Percentiles rank a stretch among this genome's conserved stretches.
Conservation (phyloP, 73 alveolate genomes). For the Tetrahymena malaccensis region DNA sequence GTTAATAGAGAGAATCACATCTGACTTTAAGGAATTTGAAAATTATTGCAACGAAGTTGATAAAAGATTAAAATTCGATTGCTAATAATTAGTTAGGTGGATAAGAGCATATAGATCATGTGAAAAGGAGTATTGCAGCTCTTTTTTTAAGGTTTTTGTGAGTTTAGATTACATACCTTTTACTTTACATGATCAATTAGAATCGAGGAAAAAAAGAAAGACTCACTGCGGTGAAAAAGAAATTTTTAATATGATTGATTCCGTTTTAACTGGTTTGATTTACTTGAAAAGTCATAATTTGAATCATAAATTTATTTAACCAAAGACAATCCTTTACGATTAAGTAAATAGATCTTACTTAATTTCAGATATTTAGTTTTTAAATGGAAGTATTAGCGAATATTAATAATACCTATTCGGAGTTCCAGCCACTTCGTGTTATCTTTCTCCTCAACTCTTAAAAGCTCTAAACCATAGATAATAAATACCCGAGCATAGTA, state of each 20-base stretch:
- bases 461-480: not conserved
- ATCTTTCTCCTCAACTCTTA: not conserved
- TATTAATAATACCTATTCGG: not conserved
- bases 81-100: not conserved
- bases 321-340: not conserved
- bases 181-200: not conserved
- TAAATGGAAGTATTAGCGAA: not conserved
- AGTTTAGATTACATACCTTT: not conserved
- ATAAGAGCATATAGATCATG: not conserved
- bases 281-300: not conserved
- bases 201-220: not conserved
- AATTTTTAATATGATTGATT: not conserved
- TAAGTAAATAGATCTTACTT: not conserved
- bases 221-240: not conserved
- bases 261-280: not conserved
- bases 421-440: not conserved
- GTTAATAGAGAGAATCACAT: not conserved
- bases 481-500: not conserved
- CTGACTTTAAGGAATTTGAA: not conserved
- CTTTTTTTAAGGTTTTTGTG: not conserved
- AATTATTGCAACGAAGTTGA: not conserved
- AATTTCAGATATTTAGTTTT: not conserved
- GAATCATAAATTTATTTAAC: not conserved
- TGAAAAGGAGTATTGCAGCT: not conserved
- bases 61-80: not conserved